A percentile compares a stretch with the other conserved stretches of the same genome.
Evolutionary conservation across 2,329 filamentous ascomycete species (phyloP).

Genomic region (Calonectria multiphialidica): DNA sequence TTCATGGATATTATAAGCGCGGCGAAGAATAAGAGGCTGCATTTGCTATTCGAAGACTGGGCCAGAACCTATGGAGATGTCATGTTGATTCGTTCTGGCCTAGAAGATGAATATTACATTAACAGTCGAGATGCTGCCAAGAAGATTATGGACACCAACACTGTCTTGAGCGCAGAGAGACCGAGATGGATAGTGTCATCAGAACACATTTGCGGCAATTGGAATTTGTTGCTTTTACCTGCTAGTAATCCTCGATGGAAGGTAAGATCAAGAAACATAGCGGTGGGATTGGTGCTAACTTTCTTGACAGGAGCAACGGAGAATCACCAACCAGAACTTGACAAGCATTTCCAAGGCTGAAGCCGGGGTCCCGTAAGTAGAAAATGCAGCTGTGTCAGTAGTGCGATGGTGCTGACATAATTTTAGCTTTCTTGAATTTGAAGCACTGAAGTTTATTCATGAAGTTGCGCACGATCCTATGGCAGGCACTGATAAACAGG

Average conservation of each 20-base stretch:
- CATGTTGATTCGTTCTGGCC: constrained; percentile 1
- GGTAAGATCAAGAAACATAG: not conserved
- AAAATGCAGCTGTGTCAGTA: not conserved
- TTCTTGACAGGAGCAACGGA: constrained; percentile 4
- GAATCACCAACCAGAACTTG: not conserved
- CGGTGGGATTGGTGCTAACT: not conserved
- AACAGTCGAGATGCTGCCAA: constrained; percentile 6
- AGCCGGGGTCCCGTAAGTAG: not conserved
- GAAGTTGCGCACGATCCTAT: constrained; percentile 9
- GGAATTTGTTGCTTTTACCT: constrained; percentile 9
- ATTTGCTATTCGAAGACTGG: constrained; percentile 5
- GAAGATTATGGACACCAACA: constrained; percentile 9
- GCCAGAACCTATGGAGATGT: constrained; percentile 11
- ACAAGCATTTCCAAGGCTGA: constrained; percentile 11
- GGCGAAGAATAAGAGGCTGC: not conserved
- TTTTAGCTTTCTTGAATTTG: constrained; percentile 13
- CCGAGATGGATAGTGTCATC: constrained; percentile 16
- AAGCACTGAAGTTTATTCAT: constrained; percentile 9
- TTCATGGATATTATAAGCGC: not conserved
- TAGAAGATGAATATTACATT: constrained; percentile 10
- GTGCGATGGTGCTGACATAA: not conserved
- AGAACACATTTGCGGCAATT: constrained; percentile 10
- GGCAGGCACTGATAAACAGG: not conserved
- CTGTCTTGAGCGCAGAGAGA: not conserved
- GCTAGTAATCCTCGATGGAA: constrained; percentile 11